These are phyloP conservation scores for Veloporphyrellus conicus DNA, from an alignment of 1,284 basidiomycete species.

Conservation along the genomic window DNA sequence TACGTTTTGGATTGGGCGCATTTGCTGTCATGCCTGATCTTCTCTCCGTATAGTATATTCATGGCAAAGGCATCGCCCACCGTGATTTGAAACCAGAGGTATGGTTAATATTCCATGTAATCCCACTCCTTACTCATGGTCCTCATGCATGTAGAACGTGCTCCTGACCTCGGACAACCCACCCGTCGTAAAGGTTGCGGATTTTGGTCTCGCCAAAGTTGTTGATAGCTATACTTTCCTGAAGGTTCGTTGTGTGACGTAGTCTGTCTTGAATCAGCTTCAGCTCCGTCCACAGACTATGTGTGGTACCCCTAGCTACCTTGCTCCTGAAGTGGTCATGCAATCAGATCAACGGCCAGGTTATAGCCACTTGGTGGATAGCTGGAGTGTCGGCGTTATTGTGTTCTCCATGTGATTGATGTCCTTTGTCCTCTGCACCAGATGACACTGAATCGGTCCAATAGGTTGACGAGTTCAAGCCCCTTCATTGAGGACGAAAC, in stretches of 20 bases:
- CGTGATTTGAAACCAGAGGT: slow-evolving; percentile 91
- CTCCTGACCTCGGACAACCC: slow-evolving; percentile 63
- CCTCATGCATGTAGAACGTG: slow-evolving; percentile 50
- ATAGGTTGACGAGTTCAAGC: slow-evolving; percentile 64
- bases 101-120: slow-evolving; percentile 8
- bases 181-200: slow-evolving; percentile 78
- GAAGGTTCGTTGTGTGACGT: slow-evolving; percentile 41
- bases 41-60: slow-evolving; percentile 58
- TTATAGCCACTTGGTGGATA: slow-evolving; percentile 83
- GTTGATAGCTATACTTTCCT: slow-evolving; percentile 72
- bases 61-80: slow-evolving; percentile 73
- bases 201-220: slow-evolving; percentile 90
- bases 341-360: slow-evolving; percentile 58
- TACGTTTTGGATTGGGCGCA: slow-evolving; percentile 33
- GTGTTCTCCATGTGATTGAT: slow-evolving; percentile 74
- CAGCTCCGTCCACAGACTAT: slow-evolving; percentile 53
- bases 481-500: slow-evolving; percentile 70
- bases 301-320: slow-evolving; percentile 82
- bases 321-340: slow-evolving; percentile 85
- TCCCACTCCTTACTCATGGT: slow-evolving; percentile 3
- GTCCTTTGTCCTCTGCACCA: background rate
- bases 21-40: slow-evolving; percentile 3
- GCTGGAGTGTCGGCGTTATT: slow-evolving; percentile 91
- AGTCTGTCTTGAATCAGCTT: slow-evolving; percentile 3
- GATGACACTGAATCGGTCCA: background rate